phyloP scores from a whole-genome alignment of 192 early-diverging fungal genomes.

The Phlyctochytrium planicorne region DNA sequence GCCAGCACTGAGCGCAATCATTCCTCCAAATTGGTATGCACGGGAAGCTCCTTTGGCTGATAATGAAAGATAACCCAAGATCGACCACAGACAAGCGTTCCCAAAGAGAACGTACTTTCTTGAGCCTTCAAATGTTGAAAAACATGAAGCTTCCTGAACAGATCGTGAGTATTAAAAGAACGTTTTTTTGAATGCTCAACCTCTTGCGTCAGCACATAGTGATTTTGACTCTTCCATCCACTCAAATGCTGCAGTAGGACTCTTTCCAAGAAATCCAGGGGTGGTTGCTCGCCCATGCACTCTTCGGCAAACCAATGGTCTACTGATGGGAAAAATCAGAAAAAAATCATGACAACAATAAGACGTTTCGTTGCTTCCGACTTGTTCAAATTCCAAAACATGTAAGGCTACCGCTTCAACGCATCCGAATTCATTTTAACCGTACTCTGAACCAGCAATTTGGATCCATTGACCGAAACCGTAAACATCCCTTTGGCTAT shows the following conservation, averaged over 20 bases:
- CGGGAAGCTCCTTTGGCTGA: not conserved
- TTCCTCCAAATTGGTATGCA: not conserved
- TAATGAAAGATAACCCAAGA: not conserved
- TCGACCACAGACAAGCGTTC: not conserved
- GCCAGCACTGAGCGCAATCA: not conserved
- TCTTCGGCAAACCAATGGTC: not conserved
- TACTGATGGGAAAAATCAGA: not conserved
- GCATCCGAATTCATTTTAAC: not conserved
- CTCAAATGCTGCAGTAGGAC: not conserved
- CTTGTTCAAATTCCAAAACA: constrained; percentile 91
- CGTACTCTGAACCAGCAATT: constrained; percentile 56
- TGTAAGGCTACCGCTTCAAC: too few species aligned
- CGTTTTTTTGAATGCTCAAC: not conserved
- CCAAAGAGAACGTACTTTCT: not conserved
- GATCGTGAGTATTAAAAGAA: not conserved
- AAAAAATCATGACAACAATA: constrained; percentile 49
- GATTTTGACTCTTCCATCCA: not conserved
- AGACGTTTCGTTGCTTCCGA: constrained; percentile 83
- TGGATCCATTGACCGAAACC: constrained; percentile 93
- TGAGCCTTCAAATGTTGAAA: not conserved
- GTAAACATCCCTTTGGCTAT: constrained; percentile 41
- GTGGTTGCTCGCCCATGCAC: not conserved
- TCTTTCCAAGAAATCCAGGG: not conserved
- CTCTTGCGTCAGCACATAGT: not conserved
- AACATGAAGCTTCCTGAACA: not conserved